These are phyloP conservation scores for Talaromyces sp. DNA, from an alignment of 2,329 filamentous ascomycete genomes.

Conservation along the genomic window DNA sequence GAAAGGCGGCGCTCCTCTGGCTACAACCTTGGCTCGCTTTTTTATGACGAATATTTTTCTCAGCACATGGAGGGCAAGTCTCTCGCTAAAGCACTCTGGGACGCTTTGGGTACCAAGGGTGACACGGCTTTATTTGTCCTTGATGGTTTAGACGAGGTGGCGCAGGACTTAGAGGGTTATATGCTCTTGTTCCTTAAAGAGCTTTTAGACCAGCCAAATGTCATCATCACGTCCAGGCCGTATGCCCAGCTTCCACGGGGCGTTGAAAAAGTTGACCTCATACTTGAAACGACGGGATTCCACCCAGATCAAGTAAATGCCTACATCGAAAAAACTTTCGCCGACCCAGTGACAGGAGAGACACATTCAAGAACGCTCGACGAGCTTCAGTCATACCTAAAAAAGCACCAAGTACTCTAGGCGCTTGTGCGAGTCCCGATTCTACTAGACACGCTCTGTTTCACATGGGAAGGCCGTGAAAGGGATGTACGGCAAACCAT, in stretches of 20 bases:
- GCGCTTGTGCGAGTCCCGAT: conserved; percentile 49
- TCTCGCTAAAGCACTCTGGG: neutral
- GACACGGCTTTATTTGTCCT: neutral
- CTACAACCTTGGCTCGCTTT: no score
- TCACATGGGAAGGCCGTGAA: conserved; percentile 25
- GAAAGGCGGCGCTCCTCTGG: no score
- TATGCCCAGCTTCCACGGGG: conserved; percentile 19
- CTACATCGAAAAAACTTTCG: neutral
- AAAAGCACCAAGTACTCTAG: conserved; percentile 35
- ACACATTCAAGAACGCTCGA: no score
- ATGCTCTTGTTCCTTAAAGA: conserved; percentile 14
- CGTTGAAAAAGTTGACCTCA: conserved; percentile 15
- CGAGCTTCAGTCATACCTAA: no score
- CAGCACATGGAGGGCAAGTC: neutral
- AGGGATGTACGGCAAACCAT: neutral
- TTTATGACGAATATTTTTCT: neutral
- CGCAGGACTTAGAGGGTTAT: neutral
- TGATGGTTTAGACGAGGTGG: neutral
- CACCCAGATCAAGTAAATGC: neutral
- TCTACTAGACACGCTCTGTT: conserved; percentile 50
- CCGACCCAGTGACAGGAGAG: neutral
- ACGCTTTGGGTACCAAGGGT: no score
- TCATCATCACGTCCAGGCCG: conserved; percentile 49
- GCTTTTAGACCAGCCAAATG: conserved; percentile 37
- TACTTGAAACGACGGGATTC: neutral